These are phyloP conservation scores for Coemansia sp. DNA, from an alignment of 192 early-diverging fungal species.

Conservation along the genomic window DNA sequence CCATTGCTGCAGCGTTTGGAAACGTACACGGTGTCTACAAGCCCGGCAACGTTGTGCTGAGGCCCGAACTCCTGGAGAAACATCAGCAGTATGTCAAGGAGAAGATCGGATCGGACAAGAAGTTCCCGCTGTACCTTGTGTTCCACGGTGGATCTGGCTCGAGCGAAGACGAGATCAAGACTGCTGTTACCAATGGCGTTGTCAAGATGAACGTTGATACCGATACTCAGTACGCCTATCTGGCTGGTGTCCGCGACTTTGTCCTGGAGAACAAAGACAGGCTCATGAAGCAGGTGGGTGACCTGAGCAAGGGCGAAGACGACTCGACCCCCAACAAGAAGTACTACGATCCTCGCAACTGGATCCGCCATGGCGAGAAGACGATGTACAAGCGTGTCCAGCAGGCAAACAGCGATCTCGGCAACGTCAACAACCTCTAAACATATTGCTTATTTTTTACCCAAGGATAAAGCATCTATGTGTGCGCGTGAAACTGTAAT, in stretches of 20 bases:
- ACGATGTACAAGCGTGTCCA: slow-evolving; percentile 80
- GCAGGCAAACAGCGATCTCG: slow-evolving; percentile 76
- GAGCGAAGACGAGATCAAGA: slow-evolving; percentile 74
- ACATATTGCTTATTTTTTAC: neutral
- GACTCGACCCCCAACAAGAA: slow-evolving; percentile 94
- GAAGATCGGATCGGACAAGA: slow-evolving; percentile 55
- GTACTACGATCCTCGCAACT: slow-evolving; percentile 95
- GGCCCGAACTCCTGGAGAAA: slow-evolving; percentile 89
- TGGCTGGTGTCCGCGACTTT: slow-evolving; percentile 81
- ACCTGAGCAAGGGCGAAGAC: slow-evolving; percentile 85
- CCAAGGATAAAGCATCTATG: neutral
- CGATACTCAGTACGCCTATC: slow-evolving; percentile 98
- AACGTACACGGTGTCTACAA: slow-evolving; percentile 97
- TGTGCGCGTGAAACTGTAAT: too few species aligned
- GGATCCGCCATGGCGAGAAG: slow-evolving; percentile 88
- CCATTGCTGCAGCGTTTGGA: slow-evolving; percentile 94
- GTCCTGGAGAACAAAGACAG: slow-evolving; percentile 87
- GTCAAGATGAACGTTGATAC: slow-evolving; percentile 99
- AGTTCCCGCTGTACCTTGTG: slow-evolving; percentile 88
- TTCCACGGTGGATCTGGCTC: slow-evolving; percentile 98
- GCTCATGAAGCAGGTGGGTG: slow-evolving; percentile 90
- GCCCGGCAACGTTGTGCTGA: slow-evolving; percentile 92
- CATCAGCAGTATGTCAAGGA: slow-evolving; percentile 83
- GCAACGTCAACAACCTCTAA: slow-evolving; percentile 69
- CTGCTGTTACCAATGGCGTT: slow-evolving; percentile 79